A percentile compares a stretch with the other conserved stretches of the same genome.
Conservation (phyloP, 2,329 filamentous ascomycete species). For the Zymoseptoria crescenta region DNA sequence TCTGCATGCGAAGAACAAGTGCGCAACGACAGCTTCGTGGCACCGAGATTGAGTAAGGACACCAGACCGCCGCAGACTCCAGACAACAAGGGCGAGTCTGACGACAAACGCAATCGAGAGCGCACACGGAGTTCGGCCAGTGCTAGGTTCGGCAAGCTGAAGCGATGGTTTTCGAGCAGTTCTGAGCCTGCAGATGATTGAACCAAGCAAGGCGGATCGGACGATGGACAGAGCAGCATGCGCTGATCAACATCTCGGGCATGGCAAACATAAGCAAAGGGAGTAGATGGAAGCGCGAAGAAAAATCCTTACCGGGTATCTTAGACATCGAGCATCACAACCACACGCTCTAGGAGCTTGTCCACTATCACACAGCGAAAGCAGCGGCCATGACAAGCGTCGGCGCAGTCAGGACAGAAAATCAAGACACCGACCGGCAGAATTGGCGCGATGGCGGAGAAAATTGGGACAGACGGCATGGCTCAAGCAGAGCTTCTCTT, state of each 20-base stretch:
- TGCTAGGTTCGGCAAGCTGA: neutral
- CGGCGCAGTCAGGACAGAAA: neutral
- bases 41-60: neutral
- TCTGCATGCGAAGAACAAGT: neutral
- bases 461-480: no score
- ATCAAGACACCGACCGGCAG: constrained; percentile 14
- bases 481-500: no score
- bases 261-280: neutral
- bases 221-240: neutral
- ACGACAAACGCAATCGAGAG: neutral
- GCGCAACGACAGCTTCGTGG: neutral
- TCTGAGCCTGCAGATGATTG: neutral
- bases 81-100: neutral
- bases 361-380: no score
- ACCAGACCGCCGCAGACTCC: neutral
- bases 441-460: neutral
- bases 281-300: neutral
- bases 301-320: neutral
- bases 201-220: neutral
- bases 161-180: neutral
- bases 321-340: neutral
- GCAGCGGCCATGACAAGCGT: neutral
- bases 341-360: neutral
- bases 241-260: neutral
- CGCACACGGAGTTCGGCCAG: neutral